Percentiles rank a stretch among this genome's conserved stretches.
phyloP scores from a whole-genome alignment of 208 protist species.

The Trypanosoma avium region DNA sequence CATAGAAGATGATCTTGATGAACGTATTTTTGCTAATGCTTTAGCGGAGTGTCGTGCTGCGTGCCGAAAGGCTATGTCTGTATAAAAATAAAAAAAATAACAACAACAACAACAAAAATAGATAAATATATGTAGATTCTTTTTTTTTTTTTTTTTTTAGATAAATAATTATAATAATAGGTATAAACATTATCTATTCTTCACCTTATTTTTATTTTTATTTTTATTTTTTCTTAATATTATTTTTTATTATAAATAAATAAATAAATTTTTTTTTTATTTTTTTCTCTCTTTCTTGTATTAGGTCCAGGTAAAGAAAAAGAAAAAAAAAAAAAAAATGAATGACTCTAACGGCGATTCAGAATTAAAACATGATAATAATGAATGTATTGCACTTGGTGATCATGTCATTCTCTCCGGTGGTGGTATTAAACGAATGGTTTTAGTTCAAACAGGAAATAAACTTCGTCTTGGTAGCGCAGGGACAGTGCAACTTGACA shows the following conservation, averaged over 20 bases:
- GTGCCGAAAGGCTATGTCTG: slow-evolving; percentile 10
- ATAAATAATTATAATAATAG: neutral
- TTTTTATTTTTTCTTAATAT: neutral
- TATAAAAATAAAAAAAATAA: neutral
- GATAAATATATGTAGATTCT: neutral
- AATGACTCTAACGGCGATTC: slow-evolving; percentile 11
- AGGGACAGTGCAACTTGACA: slow-evolving; percentile 53
- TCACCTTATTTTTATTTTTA: neutral
- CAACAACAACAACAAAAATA: neutral
- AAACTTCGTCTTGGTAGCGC: slow-evolving; percentile 68
- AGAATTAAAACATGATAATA: neutral
- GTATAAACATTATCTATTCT: slow-evolving; percentile 1
- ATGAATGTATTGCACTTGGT: slow-evolving; percentile 52
- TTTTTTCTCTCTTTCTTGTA: neutral
- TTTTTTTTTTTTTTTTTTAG: neutral
- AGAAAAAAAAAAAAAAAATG: neutral
- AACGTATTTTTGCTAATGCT: slow-evolving; percentile 24
- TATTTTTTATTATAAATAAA: neutral
- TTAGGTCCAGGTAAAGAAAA: neutral
- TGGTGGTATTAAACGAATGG: slow-evolving; percentile 67
- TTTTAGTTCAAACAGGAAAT: slow-evolving; percentile 49
- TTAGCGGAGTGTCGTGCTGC: slow-evolving; percentile 23
- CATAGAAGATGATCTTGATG: slow-evolving; percentile 12
- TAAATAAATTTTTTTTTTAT: neutral
- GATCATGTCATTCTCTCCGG: slow-evolving; percentile 87